Base-by-base conservation (phyloP, 2,329 filamentous ascomycete genomes). In the Aplosporella prunicola region DNA sequence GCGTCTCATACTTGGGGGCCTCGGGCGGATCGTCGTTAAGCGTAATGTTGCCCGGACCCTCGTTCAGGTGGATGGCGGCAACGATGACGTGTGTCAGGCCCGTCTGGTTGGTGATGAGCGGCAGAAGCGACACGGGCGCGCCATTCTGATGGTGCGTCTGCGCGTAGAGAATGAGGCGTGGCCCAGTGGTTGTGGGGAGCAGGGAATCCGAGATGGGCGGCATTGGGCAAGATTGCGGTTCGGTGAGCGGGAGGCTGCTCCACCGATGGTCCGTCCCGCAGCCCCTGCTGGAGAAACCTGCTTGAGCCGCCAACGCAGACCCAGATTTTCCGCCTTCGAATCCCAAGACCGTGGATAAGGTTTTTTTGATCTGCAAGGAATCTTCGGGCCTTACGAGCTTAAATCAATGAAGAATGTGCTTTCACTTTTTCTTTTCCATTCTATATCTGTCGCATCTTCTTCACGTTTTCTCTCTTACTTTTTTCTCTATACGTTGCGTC, bases 41-140 rank as follows among this genome's bases (percentile, higher is more conserved):
- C 0, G 79, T 84, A 48, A 89, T 72, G 41, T 76, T 68, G 7
- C 67, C 68, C 1, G 82, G 76, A 5, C 72, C 68, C 23, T 66
- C 66, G 57, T 91, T 88, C 48, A 95, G 65, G 60, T 95, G 88
- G 42, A 95, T 76, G 9, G 88, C 87, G 5, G 84, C 85, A 32
- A 95, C 63, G 48, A 93, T 88, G 42, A 94, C 69, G 61, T 95
- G 88, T 0, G 88, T 93, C 33, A 77, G 61, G 7, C 74, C 72
- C 5, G 75, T 78, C 44, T 70, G 65, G 43, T 75, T 67, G 26
- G 67, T 66, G 37, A 78, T 55, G 27, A 82, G 63, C 0, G 78
- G 78, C 1, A 80, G 65, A 44, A 82, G 63, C 5, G 76, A 78
- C 43, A 80, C 67, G 45, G 73, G 72, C 20, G 63, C 63, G 41